These are phyloP conservation scores for Pichia membranifaciens DNA, from an alignment of 805 yeast species.

Conservation along the genomic window DNA sequence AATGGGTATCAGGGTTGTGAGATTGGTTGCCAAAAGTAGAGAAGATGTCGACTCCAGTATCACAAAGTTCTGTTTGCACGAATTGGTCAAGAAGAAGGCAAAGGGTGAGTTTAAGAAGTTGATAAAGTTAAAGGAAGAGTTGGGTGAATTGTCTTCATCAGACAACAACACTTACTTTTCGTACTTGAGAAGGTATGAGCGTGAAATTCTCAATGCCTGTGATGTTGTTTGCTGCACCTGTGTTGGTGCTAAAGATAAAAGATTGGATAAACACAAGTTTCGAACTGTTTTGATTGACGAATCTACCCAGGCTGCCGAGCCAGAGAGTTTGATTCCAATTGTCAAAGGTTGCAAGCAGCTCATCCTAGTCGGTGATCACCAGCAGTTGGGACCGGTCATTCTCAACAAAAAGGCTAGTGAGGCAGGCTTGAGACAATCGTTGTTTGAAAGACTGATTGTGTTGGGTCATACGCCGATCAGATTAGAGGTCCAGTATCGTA, in stretches of 20 bases:
- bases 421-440: constrained; percentile 81
- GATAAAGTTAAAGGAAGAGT: constrained; percentile 50
- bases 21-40: constrained; percentile 69
- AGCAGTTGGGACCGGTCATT: constrained; percentile 91
- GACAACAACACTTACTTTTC: constrained; percentile 45
- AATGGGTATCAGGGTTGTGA: constrained; percentile 72
- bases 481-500: constrained; percentile 88
- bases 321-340: constrained; percentile 84
- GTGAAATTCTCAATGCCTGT: constrained; percentile 43
- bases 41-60: constrained; percentile 74
- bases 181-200: constrained; percentile 44
- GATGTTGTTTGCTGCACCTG: constrained; percentile 89
- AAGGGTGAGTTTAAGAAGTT: constrained; percentile 55
- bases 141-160: constrained; percentile 58
- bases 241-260: constrained; percentile 80
- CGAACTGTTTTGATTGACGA: constrained; percentile 85
- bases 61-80: constrained; percentile 51
- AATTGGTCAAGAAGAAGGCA: constrained; percentile 42
- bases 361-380: constrained; percentile 87
- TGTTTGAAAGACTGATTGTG: constrained; percentile 78
- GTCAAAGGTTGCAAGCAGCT: constrained; percentile 88
- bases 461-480: constrained; percentile 82
- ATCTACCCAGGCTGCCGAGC: constrained; percentile 91
- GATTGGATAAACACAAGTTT: constrained; percentile 53
- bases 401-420: constrained; percentile 72